These are phyloP conservation scores for Tylopilus orsonianus DNA, from an alignment of 1,284 basidiomycete genomes.

Conservation along the genomic window DNA sequence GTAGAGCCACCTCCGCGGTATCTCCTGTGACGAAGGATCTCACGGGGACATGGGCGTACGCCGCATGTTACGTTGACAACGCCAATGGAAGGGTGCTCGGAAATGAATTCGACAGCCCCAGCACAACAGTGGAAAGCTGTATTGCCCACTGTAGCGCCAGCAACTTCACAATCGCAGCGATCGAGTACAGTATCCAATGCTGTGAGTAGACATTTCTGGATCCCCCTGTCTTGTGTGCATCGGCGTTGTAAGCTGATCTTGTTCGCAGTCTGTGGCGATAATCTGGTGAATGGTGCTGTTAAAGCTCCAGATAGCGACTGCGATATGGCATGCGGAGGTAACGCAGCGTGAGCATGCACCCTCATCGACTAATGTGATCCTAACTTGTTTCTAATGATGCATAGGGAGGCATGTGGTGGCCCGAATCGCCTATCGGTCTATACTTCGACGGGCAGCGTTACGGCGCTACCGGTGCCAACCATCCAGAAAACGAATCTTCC, in stretches of 20 bases:
- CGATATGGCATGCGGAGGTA: slow-evolving; percentile 66
- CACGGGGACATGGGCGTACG: slow-evolving; percentile 48
- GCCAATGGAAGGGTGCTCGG: slow-evolving; percentile 49
- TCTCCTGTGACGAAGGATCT: slow-evolving; percentile 50
- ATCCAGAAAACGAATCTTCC: slow-evolving; percentile 56
- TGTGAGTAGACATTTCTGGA: slow-evolving; percentile 46
- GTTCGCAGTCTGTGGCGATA: slow-evolving; percentile 59
- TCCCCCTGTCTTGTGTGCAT: too few relatives aligned
- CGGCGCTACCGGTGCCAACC: slow-evolving; percentile 57
- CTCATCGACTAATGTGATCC: too few relatives aligned
- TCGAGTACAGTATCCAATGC: slow-evolving; percentile 50
- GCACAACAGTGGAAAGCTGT: slow-evolving; percentile 47
- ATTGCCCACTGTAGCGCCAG: slow-evolving; percentile 42
- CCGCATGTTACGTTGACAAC: slow-evolving; percentile 45
- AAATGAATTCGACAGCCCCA: slow-evolving; percentile 31
- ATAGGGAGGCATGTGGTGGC: slow-evolving; percentile 68
- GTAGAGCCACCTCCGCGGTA: too few relatives aligned
- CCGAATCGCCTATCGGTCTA: slow-evolving; percentile 70
- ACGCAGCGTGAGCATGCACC: slow-evolving; percentile 47
- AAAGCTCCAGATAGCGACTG: slow-evolving; percentile 50
- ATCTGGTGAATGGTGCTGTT: slow-evolving; percentile 57
- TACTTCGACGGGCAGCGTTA: slow-evolving; percentile 49
- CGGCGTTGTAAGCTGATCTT: slow-evolving; percentile 6
- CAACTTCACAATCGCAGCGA: slow-evolving; percentile 50
- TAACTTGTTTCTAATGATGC: too few relatives aligned